phyloP scores from a whole-genome alignment of 805 yeast species.

The Ogataea neopini region DNA sequence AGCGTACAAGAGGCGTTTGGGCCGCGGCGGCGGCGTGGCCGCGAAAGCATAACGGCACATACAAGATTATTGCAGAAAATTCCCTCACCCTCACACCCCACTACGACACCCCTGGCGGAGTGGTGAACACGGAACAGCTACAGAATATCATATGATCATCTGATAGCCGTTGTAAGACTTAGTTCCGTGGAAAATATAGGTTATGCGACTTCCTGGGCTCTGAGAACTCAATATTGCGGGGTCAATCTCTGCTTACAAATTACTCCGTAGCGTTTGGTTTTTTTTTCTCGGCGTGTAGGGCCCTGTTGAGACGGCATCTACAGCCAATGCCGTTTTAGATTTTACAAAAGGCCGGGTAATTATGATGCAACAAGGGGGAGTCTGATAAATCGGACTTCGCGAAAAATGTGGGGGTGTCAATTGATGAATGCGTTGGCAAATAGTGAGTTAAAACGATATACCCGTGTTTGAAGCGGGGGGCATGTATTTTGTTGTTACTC shows the following conservation, averaged over 20 bases:
- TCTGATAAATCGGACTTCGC: conserved; percentile 13
- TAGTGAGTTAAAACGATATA: not conserved
- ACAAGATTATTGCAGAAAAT: not conserved
- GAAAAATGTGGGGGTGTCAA: not conserved
- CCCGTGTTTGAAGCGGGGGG: not conserved
- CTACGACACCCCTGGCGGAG: not conserved
- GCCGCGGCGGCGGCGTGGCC: not conserved
- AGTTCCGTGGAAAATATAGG: not conserved
- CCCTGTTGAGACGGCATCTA: conserved; percentile 6
- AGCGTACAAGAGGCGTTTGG: not conserved
- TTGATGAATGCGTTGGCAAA: not conserved
- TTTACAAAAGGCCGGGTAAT: conserved; percentile 11
- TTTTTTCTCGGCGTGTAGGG: not conserved
- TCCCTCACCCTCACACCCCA: conserved; percentile 2
- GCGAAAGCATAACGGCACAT: not conserved
- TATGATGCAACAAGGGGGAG: not conserved
- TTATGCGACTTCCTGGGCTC: too few species aligned
- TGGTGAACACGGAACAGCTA: not conserved
- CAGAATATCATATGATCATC: too few species aligned
- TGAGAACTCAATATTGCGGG: too few species aligned
- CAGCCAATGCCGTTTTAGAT: conserved; percentile 22
- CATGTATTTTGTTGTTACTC: not conserved
- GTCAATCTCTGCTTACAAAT: not conserved
- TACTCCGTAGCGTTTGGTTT: conserved; percentile 1
- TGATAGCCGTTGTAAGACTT: too few species aligned